Percentiles rank a stretch among this genome's conserved stretches.
Evolutionary conservation across 768 basidiomycete genomes (phyloP).

Genomic region (Phaeotremella skinneri): DNA sequence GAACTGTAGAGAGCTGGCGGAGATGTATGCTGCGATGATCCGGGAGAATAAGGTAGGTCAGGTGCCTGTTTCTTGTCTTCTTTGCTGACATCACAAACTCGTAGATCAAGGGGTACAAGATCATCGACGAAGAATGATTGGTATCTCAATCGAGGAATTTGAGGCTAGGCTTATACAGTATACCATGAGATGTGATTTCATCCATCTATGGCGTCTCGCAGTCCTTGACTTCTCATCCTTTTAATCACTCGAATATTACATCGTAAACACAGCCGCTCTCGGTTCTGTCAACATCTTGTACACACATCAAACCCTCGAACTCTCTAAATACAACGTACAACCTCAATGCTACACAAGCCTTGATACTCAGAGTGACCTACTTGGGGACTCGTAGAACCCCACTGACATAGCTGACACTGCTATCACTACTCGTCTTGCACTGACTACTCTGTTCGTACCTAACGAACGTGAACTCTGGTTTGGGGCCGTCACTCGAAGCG

Average conservation of each 20-base stretch:
- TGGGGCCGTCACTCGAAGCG: slow-evolving; percentile 52
- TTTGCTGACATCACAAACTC: background rate
- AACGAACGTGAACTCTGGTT: slow-evolving; percentile 68
- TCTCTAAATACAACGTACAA: too few species aligned
- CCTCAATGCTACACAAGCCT: too few species aligned
- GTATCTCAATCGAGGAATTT: background rate
- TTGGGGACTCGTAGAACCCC: slow-evolving; percentile 52
- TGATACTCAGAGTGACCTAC: background rate
- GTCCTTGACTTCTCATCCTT: too few species aligned
- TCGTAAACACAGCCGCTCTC: too few species aligned
- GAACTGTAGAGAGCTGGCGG: slow-evolving; percentile 79
- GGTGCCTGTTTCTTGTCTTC: slow-evolving; percentile 5
- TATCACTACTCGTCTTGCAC: slow-evolving; percentile 67
- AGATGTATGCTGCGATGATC: slow-evolving; percentile 77
- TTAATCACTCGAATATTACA: too few species aligned
- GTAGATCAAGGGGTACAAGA: slow-evolving; percentile 85
- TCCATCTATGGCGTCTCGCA: too few species aligned
- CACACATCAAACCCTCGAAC: too few species aligned
- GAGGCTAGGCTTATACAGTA: too few species aligned
- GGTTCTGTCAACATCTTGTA: too few species aligned
- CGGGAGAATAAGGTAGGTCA: slow-evolving; percentile 71
- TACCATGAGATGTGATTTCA: too few species aligned
- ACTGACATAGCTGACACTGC: slow-evolving; percentile 96
- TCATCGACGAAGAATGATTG: slow-evolving; percentile 58
- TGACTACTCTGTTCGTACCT: slow-evolving; percentile 88